Percentiles rank a stretch among this genome's conserved stretches.
These are phyloP conservation scores for Juncus inflexus DNA, from an alignment of 176 grass and related monocot species.

Conservation along the genomic window DNA sequence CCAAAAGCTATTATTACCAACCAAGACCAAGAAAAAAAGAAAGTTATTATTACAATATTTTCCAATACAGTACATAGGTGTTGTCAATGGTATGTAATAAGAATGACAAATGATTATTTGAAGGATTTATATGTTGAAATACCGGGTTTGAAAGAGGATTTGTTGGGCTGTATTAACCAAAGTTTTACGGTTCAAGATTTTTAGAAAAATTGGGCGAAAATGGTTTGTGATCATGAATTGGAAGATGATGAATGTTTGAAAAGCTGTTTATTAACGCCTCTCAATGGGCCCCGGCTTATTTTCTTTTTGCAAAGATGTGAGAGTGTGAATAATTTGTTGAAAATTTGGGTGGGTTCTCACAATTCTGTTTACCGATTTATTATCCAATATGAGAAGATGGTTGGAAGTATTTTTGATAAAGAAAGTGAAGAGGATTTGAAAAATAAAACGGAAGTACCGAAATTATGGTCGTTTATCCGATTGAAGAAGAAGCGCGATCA, in stretches of 20 bases:
- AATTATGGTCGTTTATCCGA: no score
- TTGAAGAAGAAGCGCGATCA: no score
- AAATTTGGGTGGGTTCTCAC: no score
- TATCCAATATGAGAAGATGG: no score
- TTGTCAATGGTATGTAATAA: slow-evolving; percentile 11
- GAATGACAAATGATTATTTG: neutral
- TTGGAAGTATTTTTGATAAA: no score
- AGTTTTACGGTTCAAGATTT: slow-evolving; percentile 11
- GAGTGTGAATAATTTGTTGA: no score
- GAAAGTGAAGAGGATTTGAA: no score
- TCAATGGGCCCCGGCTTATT: slow-evolving; percentile 16
- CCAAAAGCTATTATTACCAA: neutral
- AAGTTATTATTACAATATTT: neutral
- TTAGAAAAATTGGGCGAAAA: neutral
- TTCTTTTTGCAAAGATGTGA: neutral
- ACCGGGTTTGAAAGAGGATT: neutral
- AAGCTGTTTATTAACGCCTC: neutral
- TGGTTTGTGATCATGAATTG: neutral
- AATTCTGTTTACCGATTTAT: no score
- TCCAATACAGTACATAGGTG: neutral
- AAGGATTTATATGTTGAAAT: neutral
- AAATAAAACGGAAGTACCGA: no score
- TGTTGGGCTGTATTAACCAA: neutral
- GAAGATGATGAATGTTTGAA: neutral
- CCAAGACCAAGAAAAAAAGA: slow-evolving; percentile 5